phyloP scores from a whole-genome alignment of 2,329 filamentous ascomycete genomes.

The Ascochyta fabae region DNA sequence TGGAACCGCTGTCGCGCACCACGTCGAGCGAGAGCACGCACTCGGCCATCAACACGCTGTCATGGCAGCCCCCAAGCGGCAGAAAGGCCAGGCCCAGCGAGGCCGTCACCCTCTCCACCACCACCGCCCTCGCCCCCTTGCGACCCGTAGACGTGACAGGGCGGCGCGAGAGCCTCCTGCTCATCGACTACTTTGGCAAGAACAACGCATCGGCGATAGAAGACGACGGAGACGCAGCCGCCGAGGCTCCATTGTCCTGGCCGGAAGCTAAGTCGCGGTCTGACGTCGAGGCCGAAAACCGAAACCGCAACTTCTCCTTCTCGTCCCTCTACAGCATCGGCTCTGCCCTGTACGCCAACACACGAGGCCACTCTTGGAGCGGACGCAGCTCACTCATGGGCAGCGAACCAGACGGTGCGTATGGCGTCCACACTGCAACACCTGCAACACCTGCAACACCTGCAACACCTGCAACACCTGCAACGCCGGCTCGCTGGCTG shows the following conservation, averaged over 20 bases:
- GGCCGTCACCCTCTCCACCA: slow-evolving; percentile 53
- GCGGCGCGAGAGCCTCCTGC: slow-evolving; percentile 50
- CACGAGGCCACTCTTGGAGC: slow-evolving; percentile 60
- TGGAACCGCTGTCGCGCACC: slow-evolving; percentile 46
- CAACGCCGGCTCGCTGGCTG: slow-evolving; percentile 5
- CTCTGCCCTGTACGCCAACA: slow-evolving; percentile 62
- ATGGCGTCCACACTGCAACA: background rate
- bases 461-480: too few relatives aligned
- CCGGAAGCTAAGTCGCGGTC: slow-evolving; percentile 60
- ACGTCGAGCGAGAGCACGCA: slow-evolving; percentile 53
- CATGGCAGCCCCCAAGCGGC: slow-evolving; percentile 44
- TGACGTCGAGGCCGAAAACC: slow-evolving; percentile 58
- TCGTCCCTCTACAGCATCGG: slow-evolving; percentile 75
- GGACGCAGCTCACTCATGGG: slow-evolving; percentile 54
- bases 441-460: background rate
- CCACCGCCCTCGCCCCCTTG: slow-evolving; percentile 53
- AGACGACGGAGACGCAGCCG: slow-evolving; percentile 52
- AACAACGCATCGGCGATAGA: slow-evolving; percentile 55
- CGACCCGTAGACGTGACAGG: slow-evolving; percentile 33
- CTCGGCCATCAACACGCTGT: slow-evolving; percentile 50
- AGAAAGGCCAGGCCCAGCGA: slow-evolving; percentile 67
- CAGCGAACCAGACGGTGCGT: slow-evolving; percentile 54
- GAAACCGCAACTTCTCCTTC: slow-evolving; percentile 65
- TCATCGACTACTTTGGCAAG: slow-evolving; percentile 32
- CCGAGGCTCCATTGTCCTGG: slow-evolving; percentile 39